These are phyloP conservation scores for Jamesozyma lodderae DNA, from an alignment of 805 yeast species.

Conservation along the genomic window DNA sequence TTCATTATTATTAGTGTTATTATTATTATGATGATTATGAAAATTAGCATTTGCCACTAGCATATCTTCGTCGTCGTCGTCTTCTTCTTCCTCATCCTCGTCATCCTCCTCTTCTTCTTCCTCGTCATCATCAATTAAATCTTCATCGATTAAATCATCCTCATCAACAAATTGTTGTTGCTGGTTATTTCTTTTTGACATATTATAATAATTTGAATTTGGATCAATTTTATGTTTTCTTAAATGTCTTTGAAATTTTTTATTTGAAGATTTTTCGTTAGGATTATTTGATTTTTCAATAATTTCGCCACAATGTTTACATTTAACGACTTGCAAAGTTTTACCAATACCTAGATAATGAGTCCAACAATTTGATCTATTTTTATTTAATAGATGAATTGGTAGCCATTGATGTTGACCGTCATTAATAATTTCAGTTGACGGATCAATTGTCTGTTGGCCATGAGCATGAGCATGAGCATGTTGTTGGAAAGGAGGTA, in stretches of 20 bases:
- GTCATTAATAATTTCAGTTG: conserved; percentile 5
- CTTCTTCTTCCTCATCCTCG: background rate
- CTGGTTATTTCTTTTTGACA: too few species aligned
- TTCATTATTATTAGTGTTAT: background rate
- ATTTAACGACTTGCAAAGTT: conserved; percentile 5
- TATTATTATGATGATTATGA: background rate
- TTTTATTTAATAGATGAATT: conserved; percentile 7
- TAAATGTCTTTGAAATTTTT: conserved; percentile 8
- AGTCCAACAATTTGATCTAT: conserved; percentile 8
- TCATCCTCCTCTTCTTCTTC: background rate
- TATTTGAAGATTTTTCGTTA: conserved; percentile 1
- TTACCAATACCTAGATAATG: conserved; percentile 8
- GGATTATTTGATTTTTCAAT: conserved; percentile 1
- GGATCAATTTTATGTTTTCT: conserved; percentile 9
- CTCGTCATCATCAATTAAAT: background rate
- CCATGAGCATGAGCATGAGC: background rate
- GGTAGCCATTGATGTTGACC: conserved; percentile 11
- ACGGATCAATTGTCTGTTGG: background rate
- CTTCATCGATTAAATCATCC: background rate
- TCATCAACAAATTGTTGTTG: background rate
- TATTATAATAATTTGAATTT: conserved; percentile 1
- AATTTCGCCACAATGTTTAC: conserved; percentile 13
- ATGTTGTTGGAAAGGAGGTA: too few species aligned
- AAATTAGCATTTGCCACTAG: too few species aligned
- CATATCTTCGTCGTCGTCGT: background rate